Base-by-base conservation (phyloP, 495 filamentous ascomycete genomes). In the Podospora sp. region DNA sequence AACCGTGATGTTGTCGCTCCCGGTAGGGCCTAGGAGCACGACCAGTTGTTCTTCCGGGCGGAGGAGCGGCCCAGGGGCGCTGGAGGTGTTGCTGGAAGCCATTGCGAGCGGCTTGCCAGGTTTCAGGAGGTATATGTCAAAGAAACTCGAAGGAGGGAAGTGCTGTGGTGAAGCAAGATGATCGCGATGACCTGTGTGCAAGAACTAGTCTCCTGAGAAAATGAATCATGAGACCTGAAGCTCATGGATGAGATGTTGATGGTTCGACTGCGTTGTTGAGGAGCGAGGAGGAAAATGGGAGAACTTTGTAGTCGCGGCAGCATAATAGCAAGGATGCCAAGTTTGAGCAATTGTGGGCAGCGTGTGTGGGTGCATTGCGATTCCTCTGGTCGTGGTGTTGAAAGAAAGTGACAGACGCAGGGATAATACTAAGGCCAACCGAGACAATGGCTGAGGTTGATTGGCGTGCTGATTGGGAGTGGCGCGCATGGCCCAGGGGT, bases 1-100 rank as follows among this genome's bases (percentile, higher is more conserved):
- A 36, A 90, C 72, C 7, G 80, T 75, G 73, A 91, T 76, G 0
- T 65, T 65, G 52, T 26, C 33, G 6, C 36, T 21, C 21, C 29
- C 33, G 20, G 50, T 20, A 33, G 26, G 57, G 14, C 65, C 25
- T 21, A 53, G 46, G 5, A 53, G 0, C 0, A 66, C 25, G 6
- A 61, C 20, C 0, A 24, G 0, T 33, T 66, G 65, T 22, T 66
- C 46, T 29, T 51, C 36, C 20, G 59, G 65, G 35, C 29, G 56
- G 36, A 62, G 25, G 57, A 21, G 33, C 35, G 36, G 22, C 56
- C 21, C 24, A 27, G 24, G 3, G 60, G 35, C 22, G 18, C 27
- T 16, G 36, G 22, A 20, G 20, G 8, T n/a, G 35, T 9, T 26
- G 33, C 6, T 22, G 21, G 60, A 27, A 21, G 60, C 33, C 60